Percentiles rank a stretch among this genome's conserved stretches.
Evolutionary conservation across 352 stramenopile species (phyloP).

Genomic region (Phytophthora pisi): DNA sequence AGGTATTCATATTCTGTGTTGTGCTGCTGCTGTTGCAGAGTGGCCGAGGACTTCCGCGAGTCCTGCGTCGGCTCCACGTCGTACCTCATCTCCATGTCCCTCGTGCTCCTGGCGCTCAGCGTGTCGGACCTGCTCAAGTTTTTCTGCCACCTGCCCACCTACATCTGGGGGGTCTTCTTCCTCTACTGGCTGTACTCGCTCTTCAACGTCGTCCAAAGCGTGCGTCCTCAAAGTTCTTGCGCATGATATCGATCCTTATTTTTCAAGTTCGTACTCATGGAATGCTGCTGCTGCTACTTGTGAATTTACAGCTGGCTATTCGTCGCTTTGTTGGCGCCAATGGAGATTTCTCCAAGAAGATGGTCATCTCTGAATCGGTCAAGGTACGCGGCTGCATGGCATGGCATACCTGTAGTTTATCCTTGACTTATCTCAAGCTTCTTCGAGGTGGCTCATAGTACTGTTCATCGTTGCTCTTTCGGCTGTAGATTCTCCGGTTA

Average conservation of each 20-base stretch:
- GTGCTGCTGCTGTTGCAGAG: conserved; percentile 36
- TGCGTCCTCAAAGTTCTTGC: conserved; percentile 35
- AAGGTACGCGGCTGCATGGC: conserved; percentile 56
- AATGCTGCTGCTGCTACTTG: conserved; percentile 9
- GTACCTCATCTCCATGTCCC: conserved; percentile 83
- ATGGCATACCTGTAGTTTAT: background rate
- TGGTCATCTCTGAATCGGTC: conserved; percentile 90
- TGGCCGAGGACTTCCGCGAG: conserved; percentile 81
- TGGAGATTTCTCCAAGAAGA: conserved; percentile 86
- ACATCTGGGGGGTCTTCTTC: conserved; percentile 91
- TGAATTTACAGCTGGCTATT: conserved; percentile 60
- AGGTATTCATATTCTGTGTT: background rate
- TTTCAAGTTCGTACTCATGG: background rate
- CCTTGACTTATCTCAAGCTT: background rate
- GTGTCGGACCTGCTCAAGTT: conserved; percentile 66
- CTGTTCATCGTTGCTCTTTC: background rate
- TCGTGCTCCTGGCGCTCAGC: conserved; percentile 67
- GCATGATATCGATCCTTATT: background rate
- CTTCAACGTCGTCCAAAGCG: conserved; percentile 88
- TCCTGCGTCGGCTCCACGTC: conserved; percentile 81
- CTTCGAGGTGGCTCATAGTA: background rate
- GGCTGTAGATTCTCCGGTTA: conserved; percentile 68
- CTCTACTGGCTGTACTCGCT: conserved; percentile 90
- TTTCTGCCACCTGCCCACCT: conserved; percentile 77
- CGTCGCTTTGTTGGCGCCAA: conserved; percentile 80